Conservation (phyloP, 805 yeast genomes). For the Ogataea ganodermae region DNA sequence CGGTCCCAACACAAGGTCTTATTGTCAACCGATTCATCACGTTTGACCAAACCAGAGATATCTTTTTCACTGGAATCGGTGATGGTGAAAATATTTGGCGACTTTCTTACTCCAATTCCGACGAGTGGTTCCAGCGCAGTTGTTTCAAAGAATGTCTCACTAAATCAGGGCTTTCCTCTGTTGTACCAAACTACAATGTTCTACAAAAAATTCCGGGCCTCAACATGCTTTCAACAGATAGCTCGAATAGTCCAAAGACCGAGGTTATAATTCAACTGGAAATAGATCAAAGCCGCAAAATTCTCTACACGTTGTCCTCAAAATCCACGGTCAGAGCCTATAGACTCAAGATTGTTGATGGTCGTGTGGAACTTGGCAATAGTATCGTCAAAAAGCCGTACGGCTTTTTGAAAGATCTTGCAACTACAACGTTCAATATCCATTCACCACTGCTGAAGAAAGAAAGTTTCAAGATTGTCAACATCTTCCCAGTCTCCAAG, state of each 20-base stretch:
- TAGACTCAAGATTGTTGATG: slow-evolving; percentile 48
- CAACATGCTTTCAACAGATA: slow-evolving; percentile 25
- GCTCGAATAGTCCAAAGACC: slow-evolving; percentile 34
- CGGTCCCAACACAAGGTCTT: slow-evolving; percentile 77
- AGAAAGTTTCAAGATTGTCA: slow-evolving; percentile 60
- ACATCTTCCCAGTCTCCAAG: slow-evolving; percentile 60
- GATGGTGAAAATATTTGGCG: slow-evolving; percentile 87
- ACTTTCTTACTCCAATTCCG: slow-evolving; percentile 75
- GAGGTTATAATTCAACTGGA: slow-evolving; percentile 66
- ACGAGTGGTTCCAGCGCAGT: slow-evolving; percentile 83
- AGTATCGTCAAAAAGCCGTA: slow-evolving; percentile 42
- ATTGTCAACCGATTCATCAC: slow-evolving; percentile 63
- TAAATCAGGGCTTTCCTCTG: slow-evolving; percentile 55
- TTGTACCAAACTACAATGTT: slow-evolving; percentile 43
- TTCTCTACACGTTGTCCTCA: slow-evolving; percentile 80
- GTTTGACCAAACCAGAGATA: slow-evolving; percentile 67
- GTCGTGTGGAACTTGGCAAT: slow-evolving; percentile 34
- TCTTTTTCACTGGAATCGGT: slow-evolving; percentile 80
- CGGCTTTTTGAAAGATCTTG: slow-evolving; percentile 49
- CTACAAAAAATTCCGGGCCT: slow-evolving; percentile 34
- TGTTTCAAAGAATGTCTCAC: slow-evolving; percentile 85
- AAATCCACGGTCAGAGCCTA: slow-evolving; percentile 82
- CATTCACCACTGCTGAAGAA: slow-evolving; percentile 50
- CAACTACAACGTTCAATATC: slow-evolving; percentile 38
- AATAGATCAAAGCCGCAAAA: slow-evolving; percentile 75